Evolutionary conservation across 75 land plant genomes (phyloP).

Genomic region (Selaginella moellendorffii): DNA sequence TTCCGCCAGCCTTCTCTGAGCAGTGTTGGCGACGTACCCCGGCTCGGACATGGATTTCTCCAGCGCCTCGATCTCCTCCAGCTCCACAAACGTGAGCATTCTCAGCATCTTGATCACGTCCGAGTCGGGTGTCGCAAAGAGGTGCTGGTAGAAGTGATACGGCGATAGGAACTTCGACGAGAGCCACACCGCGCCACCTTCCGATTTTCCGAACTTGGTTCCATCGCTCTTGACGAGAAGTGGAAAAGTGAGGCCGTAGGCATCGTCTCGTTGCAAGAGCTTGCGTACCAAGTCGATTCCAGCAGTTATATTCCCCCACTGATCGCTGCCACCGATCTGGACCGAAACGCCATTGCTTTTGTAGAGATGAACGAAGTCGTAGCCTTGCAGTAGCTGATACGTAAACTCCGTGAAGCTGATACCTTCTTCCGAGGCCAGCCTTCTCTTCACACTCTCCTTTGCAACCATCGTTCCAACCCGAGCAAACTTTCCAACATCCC

Average conservation of each 20-base stretch:
- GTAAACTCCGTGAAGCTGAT: conserved; percentile 96
- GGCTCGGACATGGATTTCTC: conserved; percentile 51
- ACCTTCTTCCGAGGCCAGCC: conserved; percentile 86
- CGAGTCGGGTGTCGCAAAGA: conserved; percentile 70
- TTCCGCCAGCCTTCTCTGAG: conserved; percentile 71
- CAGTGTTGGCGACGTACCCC: conserved; percentile 66
- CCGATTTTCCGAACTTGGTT: conserved; percentile 94
- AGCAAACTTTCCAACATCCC: conserved; percentile 68
- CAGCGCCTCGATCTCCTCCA: conserved; percentile 59
- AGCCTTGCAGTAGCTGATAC: conserved; percentile 87
- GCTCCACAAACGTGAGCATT: conserved; percentile 61
- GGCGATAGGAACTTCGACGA: conserved; percentile 65
- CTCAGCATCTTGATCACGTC: conserved; percentile 79
- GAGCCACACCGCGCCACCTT: conserved; percentile 92
- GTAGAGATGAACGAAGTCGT: conserved; percentile 80
- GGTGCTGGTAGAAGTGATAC: conserved; percentile 86
- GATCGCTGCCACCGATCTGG: conserved; percentile 97
- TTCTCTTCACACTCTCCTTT: conserved; percentile 83
- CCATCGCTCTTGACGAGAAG: conserved; percentile 93
- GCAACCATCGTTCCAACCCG: conserved; percentile 88
- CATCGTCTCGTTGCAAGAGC: conserved; percentile 57
- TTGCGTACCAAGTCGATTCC: conserved; percentile 89
- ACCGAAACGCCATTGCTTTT: conserved; percentile 67
- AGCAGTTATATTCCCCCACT: conserved; percentile 98
- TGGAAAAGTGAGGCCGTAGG: conserved; percentile 87